Evolutionary conservation across 2,329 filamentous ascomycete species (phyloP).

Genomic region (Colletotrichum sp.): DNA sequence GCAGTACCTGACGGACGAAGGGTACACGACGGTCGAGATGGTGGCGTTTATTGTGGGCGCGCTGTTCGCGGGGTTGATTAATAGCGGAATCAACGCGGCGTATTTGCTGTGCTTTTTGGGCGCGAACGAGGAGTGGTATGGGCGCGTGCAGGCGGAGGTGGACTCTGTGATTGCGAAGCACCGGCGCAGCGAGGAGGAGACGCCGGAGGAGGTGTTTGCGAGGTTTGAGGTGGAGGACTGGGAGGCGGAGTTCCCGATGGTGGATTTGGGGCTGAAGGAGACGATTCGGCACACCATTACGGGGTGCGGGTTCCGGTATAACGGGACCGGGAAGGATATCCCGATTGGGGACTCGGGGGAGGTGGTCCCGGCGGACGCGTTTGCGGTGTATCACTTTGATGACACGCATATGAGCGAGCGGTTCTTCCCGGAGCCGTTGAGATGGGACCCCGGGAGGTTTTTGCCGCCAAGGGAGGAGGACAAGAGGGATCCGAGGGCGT

Average conservation of each 20-base stretch:
- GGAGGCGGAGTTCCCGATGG: constrained; percentile 58
- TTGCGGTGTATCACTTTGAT: constrained; percentile 49
- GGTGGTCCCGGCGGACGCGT: constrained; percentile 54
- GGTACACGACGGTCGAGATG: constrained; percentile 47
- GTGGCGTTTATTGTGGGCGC: constrained; percentile 56
- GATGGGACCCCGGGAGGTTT: constrained; percentile 57
- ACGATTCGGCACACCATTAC: constrained; percentile 55
- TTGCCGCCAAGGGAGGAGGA: constrained; percentile 52
- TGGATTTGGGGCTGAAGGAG: constrained; percentile 59
- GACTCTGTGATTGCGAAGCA: constrained; percentile 48
- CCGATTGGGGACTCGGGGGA: constrained; percentile 48
- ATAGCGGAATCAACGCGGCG: constrained; percentile 59
- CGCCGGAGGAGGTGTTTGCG: constrained; percentile 41
- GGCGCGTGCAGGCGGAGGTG: constrained; percentile 51
- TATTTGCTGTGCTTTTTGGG: constrained; percentile 58
- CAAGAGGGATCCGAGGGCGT: constrained; percentile 31
- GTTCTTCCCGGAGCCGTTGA: constrained; percentile 52
- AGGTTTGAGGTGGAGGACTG: constrained; percentile 56
- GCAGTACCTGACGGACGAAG: constrained; percentile 58
- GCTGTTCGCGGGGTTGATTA: constrained; percentile 63
- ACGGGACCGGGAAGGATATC: constrained; percentile 49
- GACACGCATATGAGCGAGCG: constrained; percentile 53
- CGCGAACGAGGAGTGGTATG: constrained; percentile 50
- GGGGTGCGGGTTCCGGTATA: constrained; percentile 57
- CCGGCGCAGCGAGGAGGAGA: constrained; percentile 33